These are phyloP conservation scores for Sporothrix mexicana DNA, from an alignment of 2,329 filamentous ascomycete species.

Conservation along the genomic window DNA sequence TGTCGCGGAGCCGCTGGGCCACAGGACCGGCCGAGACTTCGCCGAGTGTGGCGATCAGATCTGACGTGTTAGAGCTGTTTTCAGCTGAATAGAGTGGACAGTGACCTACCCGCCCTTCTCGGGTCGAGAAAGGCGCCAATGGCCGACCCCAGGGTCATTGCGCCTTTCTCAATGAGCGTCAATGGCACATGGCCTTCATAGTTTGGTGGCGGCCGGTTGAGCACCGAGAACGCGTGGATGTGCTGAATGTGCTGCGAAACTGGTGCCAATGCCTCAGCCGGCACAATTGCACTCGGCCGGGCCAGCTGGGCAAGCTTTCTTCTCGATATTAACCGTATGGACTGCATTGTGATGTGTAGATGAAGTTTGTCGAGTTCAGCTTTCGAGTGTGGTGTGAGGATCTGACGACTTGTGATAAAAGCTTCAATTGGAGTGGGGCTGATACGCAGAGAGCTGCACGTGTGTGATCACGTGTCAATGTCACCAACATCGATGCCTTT, in stretches of 20 bases:
- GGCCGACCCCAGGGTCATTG: constrained; percentile 70
- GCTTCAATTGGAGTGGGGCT: constrained; percentile 23
- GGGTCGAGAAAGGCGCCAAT: constrained; percentile 73
- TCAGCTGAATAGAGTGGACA: not conserved
- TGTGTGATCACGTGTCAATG: constrained; percentile 5
- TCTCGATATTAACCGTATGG: constrained; percentile 28
- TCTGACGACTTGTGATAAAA: constrained; percentile 22
- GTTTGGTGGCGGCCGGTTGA: constrained; percentile 82
- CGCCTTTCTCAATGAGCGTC: constrained; percentile 74
- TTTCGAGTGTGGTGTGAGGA: constrained; percentile 30
- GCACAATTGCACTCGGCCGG: not conserved
- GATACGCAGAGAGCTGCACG: constrained; percentile 4
- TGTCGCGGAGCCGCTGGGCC: constrained; percentile 86
- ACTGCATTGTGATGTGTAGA: constrained; percentile 26
- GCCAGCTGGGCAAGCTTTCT: constrained; percentile 12
- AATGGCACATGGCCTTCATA: constrained; percentile 94
- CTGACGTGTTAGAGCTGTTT: constrained; percentile 51
- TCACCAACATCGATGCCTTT: not conserved
- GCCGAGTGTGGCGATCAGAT: constrained; percentile 92
- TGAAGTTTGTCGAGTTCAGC: not conserved
- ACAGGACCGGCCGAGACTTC: constrained; percentile 95
- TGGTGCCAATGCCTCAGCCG: not conserved
- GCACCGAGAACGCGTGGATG: constrained; percentile 69
- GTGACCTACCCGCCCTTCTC: constrained; percentile 69
- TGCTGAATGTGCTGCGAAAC: not conserved